Evolutionary conservation across 2,329 filamentous ascomycete species (phyloP), one percentile per base, ranked within the genome.

Genomic region (Aspergillus sp.): DNA sequence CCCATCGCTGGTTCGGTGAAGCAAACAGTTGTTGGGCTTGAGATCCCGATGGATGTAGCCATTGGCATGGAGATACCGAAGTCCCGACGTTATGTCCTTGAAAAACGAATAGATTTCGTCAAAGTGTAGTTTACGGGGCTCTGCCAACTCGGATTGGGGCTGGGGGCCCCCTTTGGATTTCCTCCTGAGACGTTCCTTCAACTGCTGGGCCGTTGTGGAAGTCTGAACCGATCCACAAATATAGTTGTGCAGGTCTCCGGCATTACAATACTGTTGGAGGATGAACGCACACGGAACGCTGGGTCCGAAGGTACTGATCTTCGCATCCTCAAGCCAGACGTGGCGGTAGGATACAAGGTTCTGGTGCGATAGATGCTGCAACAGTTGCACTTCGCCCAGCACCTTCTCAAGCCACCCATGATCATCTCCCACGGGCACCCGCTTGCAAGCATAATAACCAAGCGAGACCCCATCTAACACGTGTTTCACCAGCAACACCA

Each of bases 31-130:
- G 73, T 90, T 95, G 2, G 95, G 95, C 74, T 99, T 99, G 26
- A 99, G 82, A 73, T 99, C 95, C 57, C 95, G 88, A 71, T 99
- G 95, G 29, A 99, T 96, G 74, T 97, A 99, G 65, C 92, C 94
- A 67, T 94, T 91, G 2, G 84, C 85, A 70, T 99, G 95, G 0
- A 99, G 83, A 72, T 97, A 94, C 49, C 92, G 90, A 18, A 99
- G 81, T 0, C 95, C 95, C 0, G 92, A 93, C 0, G 94, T 95
- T 62, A 99, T 94, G 71, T 99, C 95, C 70, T 89, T 90, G 81
- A 99, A 99, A 63, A 98, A 90, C 0, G 93, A 96, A 75, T 96
- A 97, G 24, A 99, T 98, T 69, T 98, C 91, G 61, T 98, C 94
- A 61, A 97, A 91, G 0, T 86, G 83, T 49, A 91, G 82, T 29